Evolutionary conservation across 176 grass and related monocot species (phyloP).

Genomic region (Thinopyrum elongatum): DNA sequence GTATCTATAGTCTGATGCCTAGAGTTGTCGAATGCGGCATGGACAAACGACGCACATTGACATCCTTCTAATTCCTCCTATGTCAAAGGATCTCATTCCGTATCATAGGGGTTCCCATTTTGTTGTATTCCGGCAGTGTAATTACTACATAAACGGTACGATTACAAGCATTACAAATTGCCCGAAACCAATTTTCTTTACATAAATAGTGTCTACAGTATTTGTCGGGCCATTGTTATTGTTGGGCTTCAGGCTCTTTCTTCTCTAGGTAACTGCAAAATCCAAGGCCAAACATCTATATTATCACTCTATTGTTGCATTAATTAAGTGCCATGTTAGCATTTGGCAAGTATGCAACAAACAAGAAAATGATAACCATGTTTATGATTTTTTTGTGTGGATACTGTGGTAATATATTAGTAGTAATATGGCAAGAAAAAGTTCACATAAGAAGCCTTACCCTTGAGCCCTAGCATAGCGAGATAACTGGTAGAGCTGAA

Average conservation of each 20-base stretch:
- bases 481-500: constrained; percentile 62
- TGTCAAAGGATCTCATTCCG: no score
- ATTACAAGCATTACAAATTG: not conserved
- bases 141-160: not conserved
- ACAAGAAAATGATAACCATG: not conserved
- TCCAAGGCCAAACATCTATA: not conserved
- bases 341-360: not conserved
- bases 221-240: constrained; percentile 19
- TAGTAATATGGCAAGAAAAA: not conserved
- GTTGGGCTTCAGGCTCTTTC: constrained; percentile 49
- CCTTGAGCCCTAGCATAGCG: constrained; percentile 66
- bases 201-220: not conserved
- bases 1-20: no score
- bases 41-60: no score
- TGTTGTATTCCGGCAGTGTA: not conserved
- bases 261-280: constrained; percentile 67
- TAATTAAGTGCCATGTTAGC: not conserved
- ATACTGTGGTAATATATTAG: not conserved
- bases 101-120: not conserved
- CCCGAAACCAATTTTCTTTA: not conserved
- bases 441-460: constrained; percentile 35
- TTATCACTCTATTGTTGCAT: not conserved
- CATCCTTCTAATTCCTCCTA: no score
- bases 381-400: no score
- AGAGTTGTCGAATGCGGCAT: no score